Conservation (phyloP, 2,329 filamentous ascomycete genomes). For the Hawksworthiomyces lignivorus region DNA sequence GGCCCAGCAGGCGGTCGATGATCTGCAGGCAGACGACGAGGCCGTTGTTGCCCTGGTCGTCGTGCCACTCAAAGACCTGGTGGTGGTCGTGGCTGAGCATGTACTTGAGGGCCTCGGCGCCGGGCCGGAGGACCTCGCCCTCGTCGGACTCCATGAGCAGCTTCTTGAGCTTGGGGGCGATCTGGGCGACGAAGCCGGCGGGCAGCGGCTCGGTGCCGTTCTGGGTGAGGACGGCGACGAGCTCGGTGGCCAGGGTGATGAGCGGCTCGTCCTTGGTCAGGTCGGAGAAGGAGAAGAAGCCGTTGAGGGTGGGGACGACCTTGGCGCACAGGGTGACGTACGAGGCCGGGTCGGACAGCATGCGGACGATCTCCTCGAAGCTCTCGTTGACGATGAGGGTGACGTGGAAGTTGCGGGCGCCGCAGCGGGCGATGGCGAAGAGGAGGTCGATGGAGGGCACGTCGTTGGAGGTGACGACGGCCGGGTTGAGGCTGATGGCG, state of each 20-base stretch:
- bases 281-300: conserved; percentile 80
- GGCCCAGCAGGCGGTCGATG: conserved; percentile 81
- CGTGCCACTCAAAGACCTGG: conserved; percentile 81
- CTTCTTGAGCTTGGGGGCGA: conserved; percentile 78
- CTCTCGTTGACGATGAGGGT: conserved; percentile 81
- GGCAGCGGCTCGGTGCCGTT: conserved; percentile 81
- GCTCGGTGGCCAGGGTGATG: conserved; percentile 75
- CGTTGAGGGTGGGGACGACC: conserved; percentile 78
- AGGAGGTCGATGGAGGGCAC: conserved; percentile 72
- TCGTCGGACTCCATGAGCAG: conserved; percentile 79
- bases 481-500: conserved; percentile 71
- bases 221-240: conserved; percentile 73
- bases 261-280: conserved; percentile 79
- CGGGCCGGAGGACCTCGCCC: conserved; percentile 78
- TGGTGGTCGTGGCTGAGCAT: conserved; percentile 84
- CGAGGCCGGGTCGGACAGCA: conserved; percentile 57
- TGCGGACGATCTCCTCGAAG: conserved; percentile 77
- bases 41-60: conserved; percentile 71
- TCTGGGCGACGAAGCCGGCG: conserved; percentile 72
- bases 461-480: conserved; percentile 63
- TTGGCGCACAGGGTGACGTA: conserved; percentile 77
- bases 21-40: conserved; percentile 85
- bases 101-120: conserved; percentile 78
- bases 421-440: conserved; percentile 82
- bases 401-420: conserved; percentile 84